These are phyloP conservation scores for Fusarium domesticum DNA, from an alignment of 2,329 filamentous ascomycete species.

Conservation along the genomic window DNA sequence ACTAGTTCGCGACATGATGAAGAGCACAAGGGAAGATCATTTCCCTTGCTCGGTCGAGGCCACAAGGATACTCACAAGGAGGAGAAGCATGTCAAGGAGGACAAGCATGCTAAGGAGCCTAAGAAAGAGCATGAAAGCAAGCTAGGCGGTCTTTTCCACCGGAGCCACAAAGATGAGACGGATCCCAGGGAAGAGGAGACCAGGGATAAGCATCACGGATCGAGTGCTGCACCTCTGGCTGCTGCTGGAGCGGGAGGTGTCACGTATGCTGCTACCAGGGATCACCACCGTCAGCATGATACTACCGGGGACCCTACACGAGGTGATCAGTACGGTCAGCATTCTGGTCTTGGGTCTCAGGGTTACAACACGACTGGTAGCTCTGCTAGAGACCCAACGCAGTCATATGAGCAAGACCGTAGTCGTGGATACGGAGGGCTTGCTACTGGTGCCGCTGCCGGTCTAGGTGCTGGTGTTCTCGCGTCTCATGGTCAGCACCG, in stretches of 20 bases:
- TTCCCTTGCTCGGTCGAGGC: conserved; percentile 11
- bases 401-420: conserved; percentile 3
- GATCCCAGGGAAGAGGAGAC: conserved; percentile 2
- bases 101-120: conserved; percentile 7
- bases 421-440: not conserved
- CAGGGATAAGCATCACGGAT: conserved; percentile 4
- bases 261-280: conserved; percentile 9
- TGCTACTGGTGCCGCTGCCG: conserved; percentile 5
- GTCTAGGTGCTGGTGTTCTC: conserved; percentile 11
- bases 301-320: no score
- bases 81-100: conserved; percentile 11
- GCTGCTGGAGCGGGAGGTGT: conserved; percentile 15
- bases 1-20: conserved; percentile 2
- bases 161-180: conserved; percentile 5
- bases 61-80: conserved; percentile 4
- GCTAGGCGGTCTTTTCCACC: conserved; percentile 11
- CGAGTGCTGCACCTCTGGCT: conserved; percentile 13
- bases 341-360: no score
- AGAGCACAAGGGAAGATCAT: conserved; percentile 13
- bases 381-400: not conserved
- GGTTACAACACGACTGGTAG: not conserved
- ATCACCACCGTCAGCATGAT: conserved; percentile 4
- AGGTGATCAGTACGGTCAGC: no score
- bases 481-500: conserved; percentile 4
- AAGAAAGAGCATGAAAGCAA: conserved; percentile 9